Conservation (phyloP, 2,329 filamentous ascomycete species). For the Colletotrichum chlorophyti region DNA sequence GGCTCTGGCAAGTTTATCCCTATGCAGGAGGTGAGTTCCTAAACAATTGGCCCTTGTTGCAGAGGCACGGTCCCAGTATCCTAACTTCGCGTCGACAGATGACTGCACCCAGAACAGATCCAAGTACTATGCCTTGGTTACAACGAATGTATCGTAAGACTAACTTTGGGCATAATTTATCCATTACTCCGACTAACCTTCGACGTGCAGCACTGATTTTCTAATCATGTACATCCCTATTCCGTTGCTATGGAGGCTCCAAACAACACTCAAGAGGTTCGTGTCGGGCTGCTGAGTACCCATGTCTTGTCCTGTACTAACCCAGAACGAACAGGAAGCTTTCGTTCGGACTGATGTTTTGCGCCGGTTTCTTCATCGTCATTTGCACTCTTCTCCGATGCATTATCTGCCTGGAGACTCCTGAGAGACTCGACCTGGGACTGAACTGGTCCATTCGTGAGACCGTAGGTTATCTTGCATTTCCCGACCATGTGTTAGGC, state of each 20-base stretch:
- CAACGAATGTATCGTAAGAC: constrained; percentile 17
- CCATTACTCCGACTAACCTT: background rate
- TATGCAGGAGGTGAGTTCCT: constrained; percentile 8
- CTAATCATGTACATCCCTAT: constrained; percentile 26
- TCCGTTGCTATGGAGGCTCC: constrained; percentile 17
- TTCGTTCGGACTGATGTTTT: constrained; percentile 27
- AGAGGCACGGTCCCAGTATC: too few species aligned
- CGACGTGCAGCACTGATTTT: constrained; percentile 1
- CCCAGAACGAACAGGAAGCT: constrained; percentile 7
- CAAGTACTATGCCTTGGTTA: constrained; percentile 21
- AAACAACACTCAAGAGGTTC: constrained; percentile 16
- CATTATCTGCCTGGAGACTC: constrained; percentile 16
- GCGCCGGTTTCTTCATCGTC: constrained; percentile 30
- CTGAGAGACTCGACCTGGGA: constrained; percentile 19
- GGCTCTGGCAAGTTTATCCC: constrained; percentile 22
- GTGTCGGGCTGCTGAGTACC: background rate
- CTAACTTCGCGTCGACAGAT: background rate
- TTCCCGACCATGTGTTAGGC: too few species aligned
- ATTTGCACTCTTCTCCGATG: constrained; percentile 28
- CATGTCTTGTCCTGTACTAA: background rate
- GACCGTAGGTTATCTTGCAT: background rate
- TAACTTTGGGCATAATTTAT: background rate
- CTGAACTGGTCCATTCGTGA: constrained; percentile 30
- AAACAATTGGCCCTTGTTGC: accelerated
- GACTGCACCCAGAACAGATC: constrained; percentile 21